A percentile compares a stretch with the other conserved stretches of the same genome.
Conservation (phyloP, 257 asterid species). For the Fraxinus pennsylvanica region DNA sequence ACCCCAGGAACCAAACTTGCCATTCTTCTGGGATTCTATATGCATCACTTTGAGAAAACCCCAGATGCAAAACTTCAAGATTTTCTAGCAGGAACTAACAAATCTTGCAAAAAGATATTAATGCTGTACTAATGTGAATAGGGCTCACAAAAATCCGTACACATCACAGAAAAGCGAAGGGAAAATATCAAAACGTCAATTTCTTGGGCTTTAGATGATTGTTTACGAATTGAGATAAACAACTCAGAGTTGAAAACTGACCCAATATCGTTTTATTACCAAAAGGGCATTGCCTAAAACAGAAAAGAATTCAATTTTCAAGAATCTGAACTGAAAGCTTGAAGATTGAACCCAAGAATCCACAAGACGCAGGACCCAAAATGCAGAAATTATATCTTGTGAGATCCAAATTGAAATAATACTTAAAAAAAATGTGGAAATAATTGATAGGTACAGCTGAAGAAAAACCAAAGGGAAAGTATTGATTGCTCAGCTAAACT, state of each 20-base stretch:
- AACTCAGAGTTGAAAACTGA: constrained; percentile 9
- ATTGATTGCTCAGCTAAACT: constrained; percentile 46
- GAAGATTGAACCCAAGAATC: constrained; percentile 21
- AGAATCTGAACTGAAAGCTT: constrained; percentile 24
- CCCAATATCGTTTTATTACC: constrained; percentile 26
- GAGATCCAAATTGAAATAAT: constrained; percentile 30
- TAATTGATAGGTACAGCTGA: constrained; percentile 36
- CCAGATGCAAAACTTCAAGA: constrained; percentile 38
- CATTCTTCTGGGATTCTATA: constrained; percentile 44
- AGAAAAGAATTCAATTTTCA: constrained; percentile 13
- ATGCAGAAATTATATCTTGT: constrained; percentile 20
- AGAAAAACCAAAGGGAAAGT: constrained; percentile 34
- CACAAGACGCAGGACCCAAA: constrained; percentile 24
- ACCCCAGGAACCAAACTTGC: constrained; percentile 90
- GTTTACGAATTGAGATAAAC: not conserved
- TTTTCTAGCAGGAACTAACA: constrained; percentile 6
- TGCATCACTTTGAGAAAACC: constrained; percentile 41
- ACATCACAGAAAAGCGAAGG: not conserved
- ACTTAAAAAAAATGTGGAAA: constrained; percentile 7
- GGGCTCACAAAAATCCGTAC: constrained; percentile 15
- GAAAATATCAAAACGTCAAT: not conserved
- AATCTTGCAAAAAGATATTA: constrained; percentile 18
- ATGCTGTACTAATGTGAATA: constrained; percentile 8
- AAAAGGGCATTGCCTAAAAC: constrained; percentile 20
- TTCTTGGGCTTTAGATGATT: constrained; percentile 9